phyloP scores from a whole-genome alignment of 1,284 basidiomycete species.

The Clitocybe nebularis region DNA sequence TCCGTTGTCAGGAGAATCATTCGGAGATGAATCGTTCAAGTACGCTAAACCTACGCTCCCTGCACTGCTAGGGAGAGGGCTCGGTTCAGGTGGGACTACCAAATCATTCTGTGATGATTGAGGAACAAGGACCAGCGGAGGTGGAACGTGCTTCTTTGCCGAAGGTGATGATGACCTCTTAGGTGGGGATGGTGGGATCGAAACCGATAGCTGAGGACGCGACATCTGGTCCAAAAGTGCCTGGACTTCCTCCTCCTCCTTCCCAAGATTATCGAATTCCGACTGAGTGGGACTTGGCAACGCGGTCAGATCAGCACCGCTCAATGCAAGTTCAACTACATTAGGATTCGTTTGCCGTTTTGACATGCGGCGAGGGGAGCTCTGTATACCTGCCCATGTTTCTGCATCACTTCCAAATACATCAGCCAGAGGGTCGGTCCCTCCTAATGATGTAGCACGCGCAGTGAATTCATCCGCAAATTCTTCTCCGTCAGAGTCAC shows the following conservation, averaged over 20 bases:
- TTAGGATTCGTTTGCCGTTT: conserved; percentile 36
- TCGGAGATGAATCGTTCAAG: conserved; percentile 22
- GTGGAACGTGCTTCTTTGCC: conserved; percentile 38
- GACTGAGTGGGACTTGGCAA: conserved; percentile 31
- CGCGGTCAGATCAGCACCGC: conserved; percentile 41
- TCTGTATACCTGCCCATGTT: conserved; percentile 54
- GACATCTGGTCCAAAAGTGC: conserved; percentile 42
- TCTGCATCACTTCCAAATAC: conserved; percentile 56
- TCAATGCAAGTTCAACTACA: conserved; percentile 50
- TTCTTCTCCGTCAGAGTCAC: conserved; percentile 26
- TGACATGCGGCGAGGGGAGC: conserved; percentile 20
- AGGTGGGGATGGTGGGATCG: conserved; percentile 23
- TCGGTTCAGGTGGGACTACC: conserved; percentile 21
- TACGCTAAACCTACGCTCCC: conserved; percentile 28
- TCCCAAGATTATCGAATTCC: conserved; percentile 26
- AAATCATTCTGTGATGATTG: conserved; percentile 24
- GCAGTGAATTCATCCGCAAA: conserved; percentile 30
- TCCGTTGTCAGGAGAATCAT: conserved; percentile 13
- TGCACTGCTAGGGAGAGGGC: conserved; percentile 23
- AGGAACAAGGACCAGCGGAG: conserved; percentile 45
- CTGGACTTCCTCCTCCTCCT: conserved; percentile 44
- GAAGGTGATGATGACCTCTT: conserved; percentile 24
- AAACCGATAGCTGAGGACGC: conserved; percentile 29
- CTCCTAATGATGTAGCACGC: conserved; percentile 22
- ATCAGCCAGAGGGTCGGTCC: conserved; percentile 34